Evolutionary conservation across 2,329 filamentous ascomycete genomes (phyloP).

Genomic region (Penicillium sp.): DNA sequence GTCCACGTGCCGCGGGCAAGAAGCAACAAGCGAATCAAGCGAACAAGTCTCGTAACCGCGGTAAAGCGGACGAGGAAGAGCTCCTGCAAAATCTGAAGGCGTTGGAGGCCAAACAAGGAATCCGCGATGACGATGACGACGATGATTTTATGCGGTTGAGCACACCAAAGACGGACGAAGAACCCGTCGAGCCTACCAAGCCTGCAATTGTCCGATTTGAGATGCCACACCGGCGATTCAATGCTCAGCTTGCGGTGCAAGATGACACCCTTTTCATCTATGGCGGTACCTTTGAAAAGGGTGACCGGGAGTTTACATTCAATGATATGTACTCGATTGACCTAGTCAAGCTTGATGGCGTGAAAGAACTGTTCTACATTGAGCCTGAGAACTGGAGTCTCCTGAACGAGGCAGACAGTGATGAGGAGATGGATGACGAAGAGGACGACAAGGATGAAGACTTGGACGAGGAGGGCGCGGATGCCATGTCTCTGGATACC

Average conservation of each 20-base stretch:
- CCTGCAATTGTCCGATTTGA: constrained; percentile 73
- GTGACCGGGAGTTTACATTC: constrained; percentile 92
- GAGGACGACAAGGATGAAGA: constrained; percentile 49
- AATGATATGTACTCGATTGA: constrained; percentile 94
- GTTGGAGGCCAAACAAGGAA: constrained; percentile 72
- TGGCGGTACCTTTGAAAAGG: constrained; percentile 93
- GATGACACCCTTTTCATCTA: constrained; percentile 93
- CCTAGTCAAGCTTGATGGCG: constrained; percentile 91
- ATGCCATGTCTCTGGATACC: constrained; percentile 50
- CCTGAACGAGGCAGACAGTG: constrained; percentile 60
- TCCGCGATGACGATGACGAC: constrained; percentile 56
- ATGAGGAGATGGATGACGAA: constrained; percentile 57
- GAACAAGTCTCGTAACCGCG: constrained; percentile 65
- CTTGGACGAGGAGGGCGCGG: constrained; percentile 48
- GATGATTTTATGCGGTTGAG: constrained; percentile 43
- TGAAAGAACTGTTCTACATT: constrained; percentile 84
- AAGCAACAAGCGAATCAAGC: constrained; percentile 53
- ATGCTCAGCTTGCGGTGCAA: constrained; percentile 86
- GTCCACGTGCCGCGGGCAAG: constrained; percentile 69
- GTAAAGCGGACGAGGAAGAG: constrained; percentile 89
- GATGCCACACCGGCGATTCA: constrained; percentile 88
- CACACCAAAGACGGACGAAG: constrained; percentile 59
- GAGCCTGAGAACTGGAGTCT: constrained; percentile 84
- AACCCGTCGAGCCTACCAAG: constrained; percentile 55
- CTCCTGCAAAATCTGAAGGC: constrained; percentile 83